These are phyloP conservation scores for Penicillium bovifimosum DNA, from an alignment of 495 filamentous ascomycete genomes.

Conservation along the genomic window DNA sequence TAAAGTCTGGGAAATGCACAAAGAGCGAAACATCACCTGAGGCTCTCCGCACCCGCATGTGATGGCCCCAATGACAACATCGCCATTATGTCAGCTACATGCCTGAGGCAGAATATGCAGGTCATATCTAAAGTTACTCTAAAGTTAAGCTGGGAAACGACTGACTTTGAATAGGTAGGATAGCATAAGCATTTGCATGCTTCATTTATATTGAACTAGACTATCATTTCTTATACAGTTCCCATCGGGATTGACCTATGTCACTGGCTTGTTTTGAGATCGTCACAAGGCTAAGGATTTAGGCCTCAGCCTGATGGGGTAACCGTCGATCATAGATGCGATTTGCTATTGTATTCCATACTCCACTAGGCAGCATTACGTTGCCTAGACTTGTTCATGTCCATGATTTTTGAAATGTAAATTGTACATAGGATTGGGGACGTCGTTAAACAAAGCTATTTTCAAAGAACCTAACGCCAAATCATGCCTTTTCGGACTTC, in stretches of 20 bases:
- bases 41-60: conserved; percentile 2
- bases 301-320: not conserved
- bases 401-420: not conserved
- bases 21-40: conserved; percentile 1
- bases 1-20: not conserved
- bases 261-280: too few relatives aligned
- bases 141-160: too few relatives aligned
- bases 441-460: conserved; percentile 23
- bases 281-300: not conserved
- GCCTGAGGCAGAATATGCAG: not conserved
- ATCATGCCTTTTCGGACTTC: conserved; percentile 37
- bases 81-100: not conserved
- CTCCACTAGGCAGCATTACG: not conserved
- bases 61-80: conserved; percentile 1
- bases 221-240: too few relatives aligned
- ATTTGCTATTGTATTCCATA: not conserved
- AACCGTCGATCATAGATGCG: not conserved
- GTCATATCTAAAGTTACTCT: too few relatives aligned
- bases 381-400: not conserved
- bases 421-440: conserved; percentile 22
- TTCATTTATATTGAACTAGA: not conserved
- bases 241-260: too few relatives aligned
- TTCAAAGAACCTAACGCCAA: conserved; percentile 19
- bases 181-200: not conserved
- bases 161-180: too few relatives aligned